Evolutionary conservation across 1,139 yeast species (phyloP).

Genomic region (Kodamaea sp.): DNA sequence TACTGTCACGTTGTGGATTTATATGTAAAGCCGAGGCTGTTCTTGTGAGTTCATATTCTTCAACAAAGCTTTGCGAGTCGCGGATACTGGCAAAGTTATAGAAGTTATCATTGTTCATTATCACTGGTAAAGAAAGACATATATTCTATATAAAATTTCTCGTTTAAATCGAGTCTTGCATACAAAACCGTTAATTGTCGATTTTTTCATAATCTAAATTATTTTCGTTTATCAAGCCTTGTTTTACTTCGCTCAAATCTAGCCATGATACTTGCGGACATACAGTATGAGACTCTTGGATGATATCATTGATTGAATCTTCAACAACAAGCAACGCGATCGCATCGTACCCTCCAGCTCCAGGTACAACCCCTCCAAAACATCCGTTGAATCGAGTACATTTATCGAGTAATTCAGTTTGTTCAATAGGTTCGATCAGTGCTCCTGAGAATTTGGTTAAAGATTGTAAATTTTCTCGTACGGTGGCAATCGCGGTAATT

Average conservation of each 20-base stretch:
- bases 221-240: constrained; percentile 46
- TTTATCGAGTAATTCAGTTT: constrained; percentile 65
- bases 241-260: constrained; percentile 54
- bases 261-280: constrained; percentile 53
- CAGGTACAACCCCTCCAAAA: constrained; percentile 93
- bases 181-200: not conserved
- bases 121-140: not conserved
- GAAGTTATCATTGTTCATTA: constrained; percentile 7
- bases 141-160: not conserved
- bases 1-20: not conserved
- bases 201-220: constrained; percentile 27
- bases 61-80: constrained; percentile 1
- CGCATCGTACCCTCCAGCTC: constrained; percentile 98
- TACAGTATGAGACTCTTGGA: constrained; percentile 27
- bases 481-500: constrained; percentile 37
- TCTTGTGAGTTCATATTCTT: not conserved
- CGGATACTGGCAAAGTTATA: constrained; percentile 13
- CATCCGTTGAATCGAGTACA: constrained; percentile 65
- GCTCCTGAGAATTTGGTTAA: constrained; percentile 71
- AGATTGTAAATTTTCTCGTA: constrained; percentile 52
- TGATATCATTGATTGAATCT: constrained; percentile 31
- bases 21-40: constrained; percentile 3
- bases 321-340: constrained; percentile 65
- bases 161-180: not conserved
- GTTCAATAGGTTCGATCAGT: constrained; percentile 80